Evolutionary conservation across 1,284 basidiomycete species (phyloP).

Genomic region (Puccinia novopanici): DNA sequence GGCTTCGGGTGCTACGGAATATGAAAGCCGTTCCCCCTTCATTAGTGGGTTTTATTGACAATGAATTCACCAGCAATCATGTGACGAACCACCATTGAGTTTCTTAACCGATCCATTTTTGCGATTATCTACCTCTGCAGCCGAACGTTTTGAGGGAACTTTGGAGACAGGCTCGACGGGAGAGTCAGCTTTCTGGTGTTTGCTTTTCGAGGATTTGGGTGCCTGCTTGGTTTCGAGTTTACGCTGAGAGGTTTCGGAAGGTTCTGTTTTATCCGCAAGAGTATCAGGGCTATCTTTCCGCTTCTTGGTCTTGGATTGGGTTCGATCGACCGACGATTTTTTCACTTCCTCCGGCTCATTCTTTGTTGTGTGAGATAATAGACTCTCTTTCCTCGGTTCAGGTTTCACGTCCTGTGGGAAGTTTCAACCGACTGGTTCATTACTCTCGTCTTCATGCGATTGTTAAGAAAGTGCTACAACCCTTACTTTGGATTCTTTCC

Average conservation of each 20-base stretch:
- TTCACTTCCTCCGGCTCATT: neutral
- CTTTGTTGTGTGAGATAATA: neutral
- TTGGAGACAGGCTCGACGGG: neutral
- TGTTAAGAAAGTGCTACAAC: too few relatives aligned
- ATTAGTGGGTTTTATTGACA: neutral
- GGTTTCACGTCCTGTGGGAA: neutral
- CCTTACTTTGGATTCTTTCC: constrained; percentile 5
- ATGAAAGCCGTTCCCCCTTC: neutral
- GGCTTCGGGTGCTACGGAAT: neutral
- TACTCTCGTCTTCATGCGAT: neutral
- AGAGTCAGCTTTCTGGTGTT: neutral
- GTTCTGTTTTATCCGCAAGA: neutral
- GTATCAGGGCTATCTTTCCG: neutral
- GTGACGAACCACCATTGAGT: neutral
- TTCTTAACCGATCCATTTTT: neutral
- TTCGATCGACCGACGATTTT: neutral
- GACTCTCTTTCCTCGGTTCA: neutral
- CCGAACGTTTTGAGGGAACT: constrained; percentile 10
- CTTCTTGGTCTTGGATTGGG: neutral
- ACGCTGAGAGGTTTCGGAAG: neutral
- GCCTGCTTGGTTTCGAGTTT: neutral
- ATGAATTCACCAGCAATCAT: neutral
- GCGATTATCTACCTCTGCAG: constrained; percentile 5
- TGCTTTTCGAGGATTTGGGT: neutral
- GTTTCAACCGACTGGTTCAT: neutral